Percentiles rank a stretch among this genome's conserved stretches.
phyloP scores from a whole-genome alignment of 2,329 filamentous ascomycete species.

The Chalara sp. region DNA sequence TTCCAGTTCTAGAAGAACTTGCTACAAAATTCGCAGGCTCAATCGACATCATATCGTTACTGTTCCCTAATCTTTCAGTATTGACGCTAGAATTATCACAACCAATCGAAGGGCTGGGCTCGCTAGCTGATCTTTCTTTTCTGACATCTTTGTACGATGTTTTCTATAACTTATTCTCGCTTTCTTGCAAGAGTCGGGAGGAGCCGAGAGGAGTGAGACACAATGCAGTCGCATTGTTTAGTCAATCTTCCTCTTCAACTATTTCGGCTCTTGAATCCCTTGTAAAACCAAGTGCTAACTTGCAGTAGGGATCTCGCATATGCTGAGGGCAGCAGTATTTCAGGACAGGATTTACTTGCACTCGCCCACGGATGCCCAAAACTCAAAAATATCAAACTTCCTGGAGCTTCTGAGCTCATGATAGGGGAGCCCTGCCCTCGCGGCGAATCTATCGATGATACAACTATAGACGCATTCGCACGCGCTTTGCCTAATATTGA shows the following conservation, averaged over 20 bases:
- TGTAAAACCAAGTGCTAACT: too few relatives aligned
- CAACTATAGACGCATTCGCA: constrained; percentile 1
- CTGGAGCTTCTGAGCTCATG: neutral
- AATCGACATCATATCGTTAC: neutral
- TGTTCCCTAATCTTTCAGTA: constrained; percentile 1
- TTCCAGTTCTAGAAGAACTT: constrained; percentile 1
- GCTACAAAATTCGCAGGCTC: neutral
- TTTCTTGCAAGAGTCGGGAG: too few relatives aligned
- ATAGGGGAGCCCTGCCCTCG: neutral
- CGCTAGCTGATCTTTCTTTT: neutral
- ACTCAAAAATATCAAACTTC: neutral
- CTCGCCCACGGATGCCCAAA: neutral
- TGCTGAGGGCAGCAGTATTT: neutral
- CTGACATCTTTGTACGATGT: neutral
- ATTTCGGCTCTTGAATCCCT: too few relatives aligned
- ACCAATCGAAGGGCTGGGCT: neutral
- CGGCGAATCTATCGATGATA: neutral
- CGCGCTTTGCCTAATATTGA: neutral
- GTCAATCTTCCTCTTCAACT: too few relatives aligned
- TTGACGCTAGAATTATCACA: constrained; percentile 1
- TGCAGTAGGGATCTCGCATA: constrained; percentile 1
- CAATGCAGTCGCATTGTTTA: too few relatives aligned
- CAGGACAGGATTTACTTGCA: neutral
- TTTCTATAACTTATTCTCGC: too few relatives aligned
- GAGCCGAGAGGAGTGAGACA: too few relatives aligned